A percentile compares a stretch with the other conserved stretches of the same genome.
These are phyloP conservation scores for Stropharia rugosoannulata DNA, from an alignment of 768 basidiomycete species.

Conservation along the genomic window DNA sequence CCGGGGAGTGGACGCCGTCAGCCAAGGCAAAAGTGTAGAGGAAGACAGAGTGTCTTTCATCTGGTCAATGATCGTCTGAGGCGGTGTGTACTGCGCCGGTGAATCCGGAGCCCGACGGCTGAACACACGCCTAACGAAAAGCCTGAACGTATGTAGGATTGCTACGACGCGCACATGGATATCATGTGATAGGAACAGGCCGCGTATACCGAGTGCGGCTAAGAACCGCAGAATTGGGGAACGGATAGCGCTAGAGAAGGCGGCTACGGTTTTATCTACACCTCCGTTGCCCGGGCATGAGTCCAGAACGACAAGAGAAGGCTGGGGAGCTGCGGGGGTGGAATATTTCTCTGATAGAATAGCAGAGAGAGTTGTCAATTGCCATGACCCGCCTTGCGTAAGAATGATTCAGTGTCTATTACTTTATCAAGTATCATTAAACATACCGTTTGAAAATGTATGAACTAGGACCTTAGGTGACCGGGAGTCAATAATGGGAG, in stretches of 20 bases:
- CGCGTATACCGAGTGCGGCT: slow-evolving; percentile 22
- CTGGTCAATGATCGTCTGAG: slow-evolving; percentile 19
- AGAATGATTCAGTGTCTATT: background rate
- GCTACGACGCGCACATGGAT: slow-evolving; percentile 18
- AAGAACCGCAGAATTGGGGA: slow-evolving; percentile 27
- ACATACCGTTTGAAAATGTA: slow-evolving; percentile 46
- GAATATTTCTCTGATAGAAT: slow-evolving; percentile 23
- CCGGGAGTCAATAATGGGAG: slow-evolving; percentile 6
- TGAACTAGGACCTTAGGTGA: slow-evolving; percentile 41
- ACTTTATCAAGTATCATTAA: background rate
- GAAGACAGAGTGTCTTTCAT: slow-evolving; percentile 28
- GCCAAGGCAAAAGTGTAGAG: slow-evolving; percentile 38
- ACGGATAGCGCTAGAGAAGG: slow-evolving; percentile 30
- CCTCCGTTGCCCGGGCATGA: slow-evolving; percentile 41
- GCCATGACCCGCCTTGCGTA: slow-evolving; percentile 38
- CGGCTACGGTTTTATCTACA: slow-evolving; percentile 23
- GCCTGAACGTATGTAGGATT: background rate
- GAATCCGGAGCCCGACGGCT: background rate
- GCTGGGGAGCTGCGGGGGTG: slow-evolving; percentile 4
- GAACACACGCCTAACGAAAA: background rate
- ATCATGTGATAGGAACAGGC: slow-evolving; percentile 23
- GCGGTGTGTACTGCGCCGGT: slow-evolving; percentile 13
- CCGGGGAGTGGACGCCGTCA: slow-evolving; percentile 34
- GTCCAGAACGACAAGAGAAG: slow-evolving; percentile 41
- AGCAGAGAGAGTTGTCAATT: slow-evolving; percentile 33